Percentiles rank a stretch among this genome's conserved stretches.
Evolutionary conservation across 345 rosid genomes (phyloP).

Genomic region (Populus tremula): DNA sequence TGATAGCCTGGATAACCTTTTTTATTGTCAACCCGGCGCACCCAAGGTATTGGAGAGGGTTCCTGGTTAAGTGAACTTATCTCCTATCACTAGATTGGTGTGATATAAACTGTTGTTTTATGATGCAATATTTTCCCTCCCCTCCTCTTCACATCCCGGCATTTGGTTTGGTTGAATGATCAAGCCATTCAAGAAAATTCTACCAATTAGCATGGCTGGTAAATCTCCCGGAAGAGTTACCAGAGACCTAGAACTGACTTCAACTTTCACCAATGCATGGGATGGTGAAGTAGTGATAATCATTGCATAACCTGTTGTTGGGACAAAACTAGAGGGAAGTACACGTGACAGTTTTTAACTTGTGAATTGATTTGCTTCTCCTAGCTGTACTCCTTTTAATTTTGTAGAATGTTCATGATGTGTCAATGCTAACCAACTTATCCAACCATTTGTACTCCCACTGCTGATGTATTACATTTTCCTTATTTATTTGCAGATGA

Average conservation of each 20-base stretch:
- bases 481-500: conserved; percentile 25
- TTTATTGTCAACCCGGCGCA: no score
- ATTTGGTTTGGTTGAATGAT: background rate
- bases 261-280: background rate
- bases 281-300: background rate
- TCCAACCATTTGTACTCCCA: no score
- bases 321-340: background rate
- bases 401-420: background rate
- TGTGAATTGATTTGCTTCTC: conserved; percentile 1
- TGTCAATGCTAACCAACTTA: background rate
- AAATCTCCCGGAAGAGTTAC: background rate
- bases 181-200: background rate
- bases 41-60: background rate
- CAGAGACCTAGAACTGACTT: background rate
- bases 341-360: background rate
- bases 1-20: background rate
- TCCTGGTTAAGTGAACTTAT: background rate
- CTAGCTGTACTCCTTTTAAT: background rate
- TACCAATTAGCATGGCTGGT: background rate
- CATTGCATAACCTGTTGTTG: background rate
- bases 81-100: background rate
- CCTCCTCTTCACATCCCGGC: background rate
- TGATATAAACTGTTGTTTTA: background rate
- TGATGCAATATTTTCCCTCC: background rate
- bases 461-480: background rate